Evolutionary conservation across 768 basidiomycete genomes (phyloP), one percentile per base, ranked within the genome.

Genomic region (Hygrophoropsis aurantiaca): DNA sequence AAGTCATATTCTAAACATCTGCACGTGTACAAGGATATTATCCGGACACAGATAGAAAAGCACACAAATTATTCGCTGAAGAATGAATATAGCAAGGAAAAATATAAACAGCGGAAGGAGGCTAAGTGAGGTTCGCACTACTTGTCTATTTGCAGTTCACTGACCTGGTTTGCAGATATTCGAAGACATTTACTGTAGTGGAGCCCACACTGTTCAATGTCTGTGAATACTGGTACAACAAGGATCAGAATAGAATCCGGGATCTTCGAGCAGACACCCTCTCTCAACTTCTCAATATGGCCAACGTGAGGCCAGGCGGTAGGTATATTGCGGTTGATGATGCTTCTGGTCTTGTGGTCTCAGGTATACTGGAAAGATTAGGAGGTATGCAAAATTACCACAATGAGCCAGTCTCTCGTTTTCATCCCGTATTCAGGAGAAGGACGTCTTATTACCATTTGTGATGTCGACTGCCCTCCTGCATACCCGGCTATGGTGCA

Each of bases 21-120:
- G 42, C 38, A 53, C 53, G 42, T 41, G 47, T 51, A 49, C 42
- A 34, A 97, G 86, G 94, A 97, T 58, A 97, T 99, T 43, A 95
- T 98, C 62, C 85, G 89, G 60, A 85, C 77, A 64, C 95, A 98
- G 66, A 95, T 97, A 39, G 92, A 91, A 57, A 81, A 85, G 58
- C 95, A 98, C 58, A 85, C 89, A 24, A 89, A 90, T 57, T 99
- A 89, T 64, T 83, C 84, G 10, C 73, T 98, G 40, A 98, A 98
- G 69, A 98, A 94, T 1, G 97, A 95, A 66, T 98, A 94, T 67
- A 94, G 90, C 68, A 98, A 99, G 68, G 94, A 98, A 60, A 99
- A 99, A 64, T 99, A 97, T 69, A 87, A 82, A 65, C 95, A 94
- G 65, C 78, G 92, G 32, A 99, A 99, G 66, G 91, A 94, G 70